Conservation (phyloP, 2,329 filamentous ascomycete genomes). For the Aspergillus tanneri region DNA sequence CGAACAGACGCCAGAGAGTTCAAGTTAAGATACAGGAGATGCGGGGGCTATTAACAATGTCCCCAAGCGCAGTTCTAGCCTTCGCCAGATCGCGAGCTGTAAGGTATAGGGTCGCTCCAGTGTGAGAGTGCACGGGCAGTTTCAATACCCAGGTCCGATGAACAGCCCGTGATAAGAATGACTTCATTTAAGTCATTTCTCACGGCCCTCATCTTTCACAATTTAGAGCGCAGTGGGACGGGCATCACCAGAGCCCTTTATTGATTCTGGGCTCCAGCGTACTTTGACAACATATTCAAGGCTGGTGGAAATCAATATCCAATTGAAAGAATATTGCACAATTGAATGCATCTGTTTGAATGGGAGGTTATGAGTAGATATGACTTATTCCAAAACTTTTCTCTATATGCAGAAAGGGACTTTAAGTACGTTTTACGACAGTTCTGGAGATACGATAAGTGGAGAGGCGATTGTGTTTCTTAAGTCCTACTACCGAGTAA, state of each 20-base stretch:
- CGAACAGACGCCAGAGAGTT: constrained; percentile 4
- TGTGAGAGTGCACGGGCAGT: constrained; percentile 46
- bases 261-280: background rate
- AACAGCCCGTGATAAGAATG: constrained; percentile 17
- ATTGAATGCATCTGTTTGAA: no score
- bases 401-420: no score
- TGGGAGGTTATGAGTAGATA: no score
- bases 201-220: constrained; percentile 22
- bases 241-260: constrained; percentile 21
- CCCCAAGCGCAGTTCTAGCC: constrained; percentile 28
- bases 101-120: constrained; percentile 35
- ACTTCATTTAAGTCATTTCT: constrained; percentile 14
- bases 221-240: constrained; percentile 41
- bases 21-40: constrained; percentile 19
- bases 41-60: constrained; percentile 12
- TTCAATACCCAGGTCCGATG: constrained; percentile 45
- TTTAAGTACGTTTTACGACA: no score
- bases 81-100: constrained; percentile 38
- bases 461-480: no score
- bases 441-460: no score
- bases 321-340: no score
- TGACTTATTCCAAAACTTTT: no score
- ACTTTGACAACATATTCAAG: background rate
- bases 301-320: no score
- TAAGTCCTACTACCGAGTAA: no score